Conservation (phyloP, 495 filamentous ascomycete genomes). For the Talaromyces adpressus region DNA sequence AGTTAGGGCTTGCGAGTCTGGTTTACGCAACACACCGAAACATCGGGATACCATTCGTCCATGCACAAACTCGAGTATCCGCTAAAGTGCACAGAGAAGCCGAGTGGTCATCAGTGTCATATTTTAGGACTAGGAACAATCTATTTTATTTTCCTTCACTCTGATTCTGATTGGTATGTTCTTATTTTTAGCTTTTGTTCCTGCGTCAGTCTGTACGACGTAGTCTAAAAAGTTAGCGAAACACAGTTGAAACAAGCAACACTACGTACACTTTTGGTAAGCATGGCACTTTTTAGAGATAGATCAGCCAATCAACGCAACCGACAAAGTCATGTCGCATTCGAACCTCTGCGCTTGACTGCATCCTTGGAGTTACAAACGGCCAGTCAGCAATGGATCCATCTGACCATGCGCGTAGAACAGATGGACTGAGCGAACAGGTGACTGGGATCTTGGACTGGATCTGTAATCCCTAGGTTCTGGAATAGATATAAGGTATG, state of each 20-base stretch:
- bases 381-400: neutral
- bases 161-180: neutral
- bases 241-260: neutral
- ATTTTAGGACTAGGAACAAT: neutral
- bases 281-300: neutral
- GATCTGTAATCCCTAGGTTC: neutral
- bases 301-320: neutral
- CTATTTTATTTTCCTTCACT: neutral
- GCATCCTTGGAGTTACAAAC: neutral
- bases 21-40: neutral
- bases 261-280: neutral
- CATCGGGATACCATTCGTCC: neutral
- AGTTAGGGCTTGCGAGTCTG: neutral
- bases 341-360: neutral
- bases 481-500: neutral
- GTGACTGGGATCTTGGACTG: neutral
- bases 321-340: neutral
- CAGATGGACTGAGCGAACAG: neutral
- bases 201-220: neutral
- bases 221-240: conserved; percentile 1
- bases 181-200: neutral
- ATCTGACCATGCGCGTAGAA: neutral
- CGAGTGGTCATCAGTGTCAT: neutral
- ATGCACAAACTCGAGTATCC: neutral
- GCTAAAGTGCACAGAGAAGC: neutral